Conservation (phyloP, 2,329 filamentous ascomycete genomes). For the Orbilia quercus region DNA sequence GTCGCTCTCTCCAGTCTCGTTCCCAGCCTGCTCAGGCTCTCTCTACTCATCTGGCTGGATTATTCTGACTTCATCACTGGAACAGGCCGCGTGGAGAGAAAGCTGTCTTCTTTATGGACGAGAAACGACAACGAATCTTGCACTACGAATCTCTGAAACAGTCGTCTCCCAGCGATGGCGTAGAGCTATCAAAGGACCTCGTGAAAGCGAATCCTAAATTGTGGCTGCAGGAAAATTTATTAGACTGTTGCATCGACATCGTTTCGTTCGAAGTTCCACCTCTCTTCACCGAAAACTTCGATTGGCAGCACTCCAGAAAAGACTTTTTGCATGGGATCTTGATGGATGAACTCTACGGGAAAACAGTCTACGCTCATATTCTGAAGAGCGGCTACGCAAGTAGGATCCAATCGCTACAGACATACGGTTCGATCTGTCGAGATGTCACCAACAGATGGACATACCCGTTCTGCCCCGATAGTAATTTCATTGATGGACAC, state of each 20-base stretch:
- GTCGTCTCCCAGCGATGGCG: slow-evolving; percentile 72
- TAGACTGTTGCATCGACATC: slow-evolving; percentile 96
- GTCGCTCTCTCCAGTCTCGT: slow-evolving; percentile 62
- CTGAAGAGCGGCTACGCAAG: slow-evolving; percentile 85
- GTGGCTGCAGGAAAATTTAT: slow-evolving; percentile 84
- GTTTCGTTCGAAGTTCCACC: slow-evolving; percentile 95
- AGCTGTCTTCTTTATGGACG: slow-evolving; percentile 85
- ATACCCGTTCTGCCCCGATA: slow-evolving; percentile 88
- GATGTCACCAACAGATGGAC: slow-evolving; percentile 90
- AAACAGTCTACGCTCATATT: slow-evolving; percentile 93
- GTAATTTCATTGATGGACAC: slow-evolving; percentile 81
- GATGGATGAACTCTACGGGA: slow-evolving; percentile 96
- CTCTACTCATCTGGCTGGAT: too few species aligned
- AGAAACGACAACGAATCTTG: slow-evolving; percentile 80
- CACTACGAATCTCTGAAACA: slow-evolving; percentile 93
- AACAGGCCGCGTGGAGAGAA: slow-evolving; percentile 57
- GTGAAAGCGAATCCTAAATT: slow-evolving; percentile 78
- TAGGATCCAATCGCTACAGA: slow-evolving; percentile 83
- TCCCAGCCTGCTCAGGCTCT: too few species aligned
- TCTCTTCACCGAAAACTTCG: slow-evolving; percentile 96
- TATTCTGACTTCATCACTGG: too few species aligned
- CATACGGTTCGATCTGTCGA: slow-evolving; percentile 88
- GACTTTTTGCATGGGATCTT: slow-evolving; percentile 92
- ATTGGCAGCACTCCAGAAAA: slow-evolving; percentile 88
- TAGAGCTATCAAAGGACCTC: slow-evolving; percentile 82